Conservation (phyloP, 441 rosid genomes). For the Gossypium schwendimanii region DNA sequence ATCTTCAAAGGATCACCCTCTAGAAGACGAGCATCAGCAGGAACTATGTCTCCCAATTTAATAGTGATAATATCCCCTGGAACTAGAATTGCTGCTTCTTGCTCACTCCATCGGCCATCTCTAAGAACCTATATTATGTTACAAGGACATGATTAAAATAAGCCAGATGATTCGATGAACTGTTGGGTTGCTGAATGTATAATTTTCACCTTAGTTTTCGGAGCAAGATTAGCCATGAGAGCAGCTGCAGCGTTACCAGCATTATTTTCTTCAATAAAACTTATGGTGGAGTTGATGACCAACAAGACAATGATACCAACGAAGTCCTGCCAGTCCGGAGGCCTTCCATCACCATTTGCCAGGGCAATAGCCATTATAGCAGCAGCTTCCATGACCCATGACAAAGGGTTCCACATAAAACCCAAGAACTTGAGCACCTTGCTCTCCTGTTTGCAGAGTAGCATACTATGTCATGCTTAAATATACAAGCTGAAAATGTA, state of each 20-base stretch:
- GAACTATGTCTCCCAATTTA: constrained; percentile 77
- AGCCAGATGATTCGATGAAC: neutral
- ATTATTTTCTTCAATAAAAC: constrained; percentile 82
- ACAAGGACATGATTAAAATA: neutral
- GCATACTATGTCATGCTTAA: neutral
- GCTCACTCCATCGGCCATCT: constrained; percentile 75
- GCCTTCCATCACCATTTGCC: constrained; percentile 68
- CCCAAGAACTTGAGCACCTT: constrained; percentile 75
- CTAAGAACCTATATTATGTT: constrained; percentile 51
- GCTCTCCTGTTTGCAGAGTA: constrained; percentile 49
- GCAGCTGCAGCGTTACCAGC: constrained; percentile 97
- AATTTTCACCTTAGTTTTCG: constrained; percentile 62
- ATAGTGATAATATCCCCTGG: constrained; percentile 84
- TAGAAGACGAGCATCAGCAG: constrained; percentile 91
- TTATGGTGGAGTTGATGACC: constrained; percentile 81
- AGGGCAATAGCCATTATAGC: constrained; percentile 76
- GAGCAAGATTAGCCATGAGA: constrained; percentile 90
- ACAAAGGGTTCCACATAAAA: constrained; percentile 94
- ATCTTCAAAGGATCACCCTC: constrained; percentile 87
- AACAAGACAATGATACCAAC: constrained; percentile 64
- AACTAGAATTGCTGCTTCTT: constrained; percentile 86
- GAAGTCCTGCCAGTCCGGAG: constrained; percentile 95
- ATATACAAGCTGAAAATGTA: neutral
- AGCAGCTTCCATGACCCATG: constrained; percentile 98
- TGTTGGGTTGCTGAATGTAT: neutral